Evolutionary conservation across 352 stramenopile genomes (phyloP).

Genomic region (Peronospora destructor): DNA sequence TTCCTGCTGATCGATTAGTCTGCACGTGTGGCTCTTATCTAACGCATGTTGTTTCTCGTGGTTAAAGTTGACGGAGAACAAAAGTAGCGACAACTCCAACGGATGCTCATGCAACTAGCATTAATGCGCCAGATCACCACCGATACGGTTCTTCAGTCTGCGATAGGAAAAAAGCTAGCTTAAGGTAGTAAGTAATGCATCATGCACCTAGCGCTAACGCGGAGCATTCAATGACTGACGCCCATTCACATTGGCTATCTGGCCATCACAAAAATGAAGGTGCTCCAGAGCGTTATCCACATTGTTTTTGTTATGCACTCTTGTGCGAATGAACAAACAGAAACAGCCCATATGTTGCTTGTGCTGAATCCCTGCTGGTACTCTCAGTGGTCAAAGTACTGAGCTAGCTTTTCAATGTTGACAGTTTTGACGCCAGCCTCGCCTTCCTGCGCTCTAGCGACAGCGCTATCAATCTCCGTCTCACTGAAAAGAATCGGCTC

Average conservation of each 20-base stretch:
- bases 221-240: constrained; percentile 10
- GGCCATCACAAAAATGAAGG: constrained; percentile 13
- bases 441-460: constrained; percentile 42
- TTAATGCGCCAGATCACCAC: background rate
- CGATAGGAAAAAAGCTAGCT: constrained; percentile 11
- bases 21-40: constrained; percentile 8
- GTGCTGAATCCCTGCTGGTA: background rate
- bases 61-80: constrained; percentile 34
- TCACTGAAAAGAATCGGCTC: constrained; percentile 78
- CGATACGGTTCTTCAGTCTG: constrained; percentile 2
- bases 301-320: constrained; percentile 19
- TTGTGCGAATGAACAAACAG: background rate
- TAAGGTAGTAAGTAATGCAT: constrained; percentile 23
- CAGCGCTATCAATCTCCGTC: constrained; percentile 51
- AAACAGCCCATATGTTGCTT: background rate
- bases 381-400: constrained; percentile 56
- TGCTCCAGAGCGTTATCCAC: constrained; percentile 9
- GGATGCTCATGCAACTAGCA: constrained; percentile 39
- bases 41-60: constrained; percentile 8
- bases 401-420: constrained; percentile 50
- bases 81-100: constrained; percentile 28
- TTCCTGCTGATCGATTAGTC: constrained; percentile 1
- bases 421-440: constrained; percentile 32
- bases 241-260: constrained; percentile 7
- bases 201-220: constrained; percentile 6